These are phyloP conservation scores for Baudoinia panamericana DNA, from an alignment of 495 filamentous ascomycete species.

Conservation along the genomic window DNA sequence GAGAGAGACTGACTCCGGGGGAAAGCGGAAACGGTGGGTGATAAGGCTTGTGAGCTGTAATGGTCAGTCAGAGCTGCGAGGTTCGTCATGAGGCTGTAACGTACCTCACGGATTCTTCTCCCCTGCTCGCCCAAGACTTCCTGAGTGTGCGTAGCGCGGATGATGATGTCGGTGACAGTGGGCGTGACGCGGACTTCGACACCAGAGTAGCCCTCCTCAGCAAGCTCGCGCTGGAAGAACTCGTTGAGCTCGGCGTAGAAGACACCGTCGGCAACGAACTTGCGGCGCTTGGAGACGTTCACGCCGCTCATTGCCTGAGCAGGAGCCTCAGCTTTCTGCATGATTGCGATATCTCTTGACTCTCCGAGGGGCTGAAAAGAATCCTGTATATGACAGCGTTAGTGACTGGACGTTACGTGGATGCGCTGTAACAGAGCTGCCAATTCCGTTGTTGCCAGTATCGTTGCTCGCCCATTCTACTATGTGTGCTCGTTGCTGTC, in stretches of 20 bases:
- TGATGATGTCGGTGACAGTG: conserved; percentile 99
- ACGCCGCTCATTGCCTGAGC: conserved; percentile 14
- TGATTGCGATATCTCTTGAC: conserved; percentile 12
- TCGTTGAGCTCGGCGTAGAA: conserved; percentile 99
- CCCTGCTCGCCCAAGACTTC: conserved; percentile 99
- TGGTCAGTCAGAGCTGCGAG: background rate
- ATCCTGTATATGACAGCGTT: too few species aligned
- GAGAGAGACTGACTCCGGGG: conserved; percentile 98
- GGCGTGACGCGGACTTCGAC: conserved; percentile 99
- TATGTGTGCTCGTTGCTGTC: too few species aligned
- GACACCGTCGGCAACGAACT: conserved; percentile 99
- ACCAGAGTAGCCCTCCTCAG: conserved; percentile 98
- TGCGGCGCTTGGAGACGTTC: conserved; percentile 77
- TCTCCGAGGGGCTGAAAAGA: too few species aligned
- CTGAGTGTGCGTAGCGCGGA: conserved; percentile 99
- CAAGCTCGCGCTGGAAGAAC: conserved; percentile 99
- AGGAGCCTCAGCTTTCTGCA: conserved; percentile 13
- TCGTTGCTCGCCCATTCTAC: too few species aligned
- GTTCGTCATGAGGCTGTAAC: background rate
- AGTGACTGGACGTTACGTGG: too few species aligned
- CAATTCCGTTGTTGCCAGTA: too few species aligned
- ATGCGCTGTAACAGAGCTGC: too few species aligned
- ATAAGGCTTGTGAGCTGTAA: conserved; percentile 82
- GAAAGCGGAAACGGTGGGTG: conserved; percentile 99
- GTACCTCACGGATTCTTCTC: conserved; percentile 81